Conservation (phyloP, 1,139 yeast species). For the Hyphopichia buzzinii region DNA sequence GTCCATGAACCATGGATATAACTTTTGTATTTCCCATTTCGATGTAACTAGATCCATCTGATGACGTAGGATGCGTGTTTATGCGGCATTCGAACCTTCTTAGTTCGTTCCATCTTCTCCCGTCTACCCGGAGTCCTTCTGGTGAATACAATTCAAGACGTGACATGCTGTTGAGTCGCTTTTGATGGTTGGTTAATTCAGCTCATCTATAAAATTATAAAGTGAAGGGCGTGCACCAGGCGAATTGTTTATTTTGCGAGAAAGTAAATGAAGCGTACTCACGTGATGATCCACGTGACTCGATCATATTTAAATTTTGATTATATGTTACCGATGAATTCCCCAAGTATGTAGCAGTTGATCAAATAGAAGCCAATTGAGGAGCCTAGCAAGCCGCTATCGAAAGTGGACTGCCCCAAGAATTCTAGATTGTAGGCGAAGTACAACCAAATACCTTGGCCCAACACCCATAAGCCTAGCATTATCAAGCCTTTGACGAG, state of each 20-base stretch:
- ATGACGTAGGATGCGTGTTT: constrained; percentile 82
- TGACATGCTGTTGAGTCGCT: constrained; percentile 48
- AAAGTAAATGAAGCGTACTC: not conserved
- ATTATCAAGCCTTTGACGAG: constrained; percentile 36
- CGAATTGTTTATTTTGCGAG: no score
- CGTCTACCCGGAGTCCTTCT: constrained; percentile 89
- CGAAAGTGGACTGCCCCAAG: constrained; percentile 66
- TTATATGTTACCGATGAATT: constrained; percentile 47
- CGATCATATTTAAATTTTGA: no score
- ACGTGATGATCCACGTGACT: constrained; percentile 1
- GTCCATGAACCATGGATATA: constrained; percentile 84
- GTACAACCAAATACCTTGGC: constrained; percentile 78
- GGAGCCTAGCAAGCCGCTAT: constrained; percentile 57
- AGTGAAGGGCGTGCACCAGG: no score
- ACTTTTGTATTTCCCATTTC: constrained; percentile 94
- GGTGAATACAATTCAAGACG: constrained; percentile 85
- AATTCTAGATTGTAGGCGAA: constrained; percentile 83
- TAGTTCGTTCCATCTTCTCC: constrained; percentile 92
- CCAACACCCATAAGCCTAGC: constrained; percentile 57
- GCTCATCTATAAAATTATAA: no score
- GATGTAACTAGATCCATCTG: constrained; percentile 90
- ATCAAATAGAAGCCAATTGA: constrained; percentile 65
- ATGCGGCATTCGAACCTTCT: constrained; percentile 77
- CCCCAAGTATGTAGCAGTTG: constrained; percentile 64
- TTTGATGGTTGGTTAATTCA: no score